phyloP scores from a whole-genome alignment of 2,329 filamentous ascomycete genomes.

The Phialocephala sp. region DNA sequence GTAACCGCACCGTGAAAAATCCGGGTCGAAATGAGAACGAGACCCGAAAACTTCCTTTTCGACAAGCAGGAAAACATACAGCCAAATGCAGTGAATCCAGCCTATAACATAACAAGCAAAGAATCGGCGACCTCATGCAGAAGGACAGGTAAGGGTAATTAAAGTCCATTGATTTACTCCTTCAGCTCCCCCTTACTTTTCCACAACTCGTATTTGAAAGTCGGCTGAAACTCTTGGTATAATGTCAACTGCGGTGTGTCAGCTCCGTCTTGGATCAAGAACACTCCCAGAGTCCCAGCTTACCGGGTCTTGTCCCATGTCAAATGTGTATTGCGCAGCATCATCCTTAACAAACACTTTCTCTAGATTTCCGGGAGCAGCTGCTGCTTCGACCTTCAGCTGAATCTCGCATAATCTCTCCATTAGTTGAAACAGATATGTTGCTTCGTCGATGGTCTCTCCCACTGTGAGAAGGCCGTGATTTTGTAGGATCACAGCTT shows the following conservation, averaged over 20 bases:
- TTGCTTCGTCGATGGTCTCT: slow-evolving; percentile 13
- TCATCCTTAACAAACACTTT: slow-evolving; percentile 7
- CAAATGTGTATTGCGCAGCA: slow-evolving; percentile 13
- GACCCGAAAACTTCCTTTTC: too few species aligned
- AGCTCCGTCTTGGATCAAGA: background rate
- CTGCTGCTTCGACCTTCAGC: slow-evolving; percentile 11
- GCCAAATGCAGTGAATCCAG: too few species aligned
- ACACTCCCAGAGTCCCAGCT: too few species aligned
- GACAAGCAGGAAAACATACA: too few species aligned
- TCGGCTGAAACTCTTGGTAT: slow-evolving; percentile 10
- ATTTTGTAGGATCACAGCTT: slow-evolving; percentile 55
- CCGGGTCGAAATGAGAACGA: too few species aligned
- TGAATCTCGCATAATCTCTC: slow-evolving; percentile 13
- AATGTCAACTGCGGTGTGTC: slow-evolving; percentile 1
- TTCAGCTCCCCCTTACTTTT: slow-evolving; percentile 17
- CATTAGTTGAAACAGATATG: slow-evolving; percentile 14
- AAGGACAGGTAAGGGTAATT: too few species aligned
- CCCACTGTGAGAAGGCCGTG: slow-evolving; percentile 54
- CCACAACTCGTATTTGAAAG: slow-evolving; percentile 15
- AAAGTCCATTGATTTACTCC: too few species aligned
- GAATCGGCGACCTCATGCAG: too few species aligned
- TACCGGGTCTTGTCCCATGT: slow-evolving; percentile 12
- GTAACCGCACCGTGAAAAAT: too few species aligned
- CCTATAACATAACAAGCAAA: too few species aligned
- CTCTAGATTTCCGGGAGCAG: slow-evolving; percentile 2